Evolutionary conservation across 2,329 filamentous ascomycete species (phyloP).

Genomic region (Reticulascus tulasneorum): DNA sequence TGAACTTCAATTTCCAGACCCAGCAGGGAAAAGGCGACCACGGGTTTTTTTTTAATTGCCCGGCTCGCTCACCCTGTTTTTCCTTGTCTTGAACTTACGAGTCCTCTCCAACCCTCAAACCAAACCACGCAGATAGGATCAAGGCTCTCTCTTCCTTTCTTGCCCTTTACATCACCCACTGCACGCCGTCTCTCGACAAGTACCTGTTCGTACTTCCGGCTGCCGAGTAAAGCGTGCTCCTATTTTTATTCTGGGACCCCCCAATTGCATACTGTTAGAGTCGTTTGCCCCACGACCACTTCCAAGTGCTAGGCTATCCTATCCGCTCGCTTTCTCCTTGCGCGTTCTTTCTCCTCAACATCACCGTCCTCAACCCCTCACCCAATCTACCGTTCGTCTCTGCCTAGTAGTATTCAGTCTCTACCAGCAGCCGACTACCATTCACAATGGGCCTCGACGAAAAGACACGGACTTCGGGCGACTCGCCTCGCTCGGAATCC

Average conservation of each 20-base stretch:
- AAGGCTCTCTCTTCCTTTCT: conserved; percentile 6
- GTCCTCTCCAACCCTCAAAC: conserved; percentile 2
- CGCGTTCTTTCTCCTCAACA: conserved; percentile 9
- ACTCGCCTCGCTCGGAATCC: conserved; percentile 58
- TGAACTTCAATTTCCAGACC: conserved; percentile 13
- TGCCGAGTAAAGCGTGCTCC: not conserved
- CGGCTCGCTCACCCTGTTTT: conserved; percentile 4
- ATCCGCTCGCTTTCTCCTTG: conserved; percentile 15
- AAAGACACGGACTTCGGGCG: conserved; percentile 80
- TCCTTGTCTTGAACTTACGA: conserved; percentile 4
- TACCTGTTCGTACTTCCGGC: too few species aligned
- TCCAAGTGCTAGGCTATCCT: conserved; percentile 17
- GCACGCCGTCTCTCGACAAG: not conserved
- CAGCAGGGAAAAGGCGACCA: not conserved
- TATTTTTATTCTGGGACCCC: conserved; percentile 9
- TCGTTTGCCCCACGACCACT: conserved; percentile 13
- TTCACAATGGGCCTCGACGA: conserved; percentile 49
- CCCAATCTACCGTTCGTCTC: not conserved
- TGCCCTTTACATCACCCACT: too few species aligned
- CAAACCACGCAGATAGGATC: conserved; percentile 5
- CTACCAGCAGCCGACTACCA: not conserved
- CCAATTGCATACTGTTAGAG: conserved; percentile 16
- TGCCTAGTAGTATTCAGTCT: not conserved
- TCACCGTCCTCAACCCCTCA: not conserved
- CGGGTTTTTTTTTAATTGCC: conserved; percentile 7